phyloP scores from a whole-genome alignment of 2,329 filamentous ascomycete genomes.

The Mycogone perniciosa region DNA sequence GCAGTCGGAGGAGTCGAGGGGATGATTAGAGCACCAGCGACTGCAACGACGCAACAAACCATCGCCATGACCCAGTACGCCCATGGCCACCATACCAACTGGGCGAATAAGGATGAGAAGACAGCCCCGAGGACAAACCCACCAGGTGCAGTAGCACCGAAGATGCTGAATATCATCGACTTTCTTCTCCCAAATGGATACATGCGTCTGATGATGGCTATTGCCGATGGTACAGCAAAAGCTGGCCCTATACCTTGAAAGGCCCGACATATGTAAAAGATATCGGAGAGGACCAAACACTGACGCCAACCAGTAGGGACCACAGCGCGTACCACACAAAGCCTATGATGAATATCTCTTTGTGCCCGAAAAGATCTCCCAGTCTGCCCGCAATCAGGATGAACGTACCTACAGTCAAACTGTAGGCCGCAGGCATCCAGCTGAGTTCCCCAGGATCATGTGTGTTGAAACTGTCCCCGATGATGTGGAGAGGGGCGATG shows the following conservation, averaged over 20 bases:
- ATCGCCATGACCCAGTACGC: conserved; percentile 34
- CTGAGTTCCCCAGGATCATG: conserved; percentile 35
- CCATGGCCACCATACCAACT: conserved; percentile 36
- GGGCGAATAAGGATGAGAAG: conserved; percentile 16
- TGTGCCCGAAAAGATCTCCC: conserved; percentile 48
- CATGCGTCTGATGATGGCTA: conserved; percentile 48
- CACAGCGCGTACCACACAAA: conserved; percentile 45
- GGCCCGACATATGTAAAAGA: conserved; percentile 42
- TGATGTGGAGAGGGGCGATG: conserved; percentile 31
- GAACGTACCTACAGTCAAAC: conserved; percentile 45
- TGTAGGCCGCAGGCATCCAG: conserved; percentile 50
- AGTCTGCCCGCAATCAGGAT: conserved; percentile 47
- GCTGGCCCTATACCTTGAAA: conserved; percentile 50
- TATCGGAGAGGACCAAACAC: conserved; percentile 28
- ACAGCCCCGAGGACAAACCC: conserved; percentile 26
- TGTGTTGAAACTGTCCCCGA: conserved; percentile 36
- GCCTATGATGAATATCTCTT: conserved; percentile 43
- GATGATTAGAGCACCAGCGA: conserved; percentile 24
- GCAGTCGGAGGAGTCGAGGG: conserved; percentile 15
- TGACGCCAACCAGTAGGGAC: conserved; percentile 36
- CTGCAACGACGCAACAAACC: conserved; percentile 21
- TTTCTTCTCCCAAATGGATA: conserved; percentile 36
- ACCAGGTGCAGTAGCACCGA: conserved; percentile 28
- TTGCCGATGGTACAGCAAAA: conserved; percentile 49
- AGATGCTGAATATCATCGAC: conserved; percentile 28